Evolutionary conservation across 352 stramenopile genomes (phyloP), one percentile per base, ranked within the genome.

Genomic region (Phytophthora pisi): DNA sequence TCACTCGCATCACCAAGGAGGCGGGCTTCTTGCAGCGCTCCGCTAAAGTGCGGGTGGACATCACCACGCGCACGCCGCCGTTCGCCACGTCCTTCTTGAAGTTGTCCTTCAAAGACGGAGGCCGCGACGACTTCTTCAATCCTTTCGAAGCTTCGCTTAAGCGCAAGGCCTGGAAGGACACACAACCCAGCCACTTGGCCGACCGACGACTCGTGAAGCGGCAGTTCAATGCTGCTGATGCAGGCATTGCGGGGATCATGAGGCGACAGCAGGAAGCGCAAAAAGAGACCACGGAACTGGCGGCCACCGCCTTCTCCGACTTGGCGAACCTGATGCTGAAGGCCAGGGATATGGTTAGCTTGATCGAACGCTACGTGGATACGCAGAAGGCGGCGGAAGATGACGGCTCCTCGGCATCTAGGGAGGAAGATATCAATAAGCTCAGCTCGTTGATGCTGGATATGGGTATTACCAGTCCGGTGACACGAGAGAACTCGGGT

Each of bases 381-480:
- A 93, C 86, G 15, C 79, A 91, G 20, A 92, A 90, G 65, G 72
- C 76, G 9, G 68, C 71, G 3, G 74, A 90, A 26, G 63, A 63
- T 13, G 61, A 78, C 42, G 46, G 31, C 9, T 20, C 24, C n/a
- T 9, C 38, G n/a, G 56, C 61, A 31, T 62, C 72, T 28, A 74
- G 61, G 13, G 75, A 84, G 20, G 82, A 89, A 15, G 84, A 97
- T 26, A 81, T 88, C 23, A 91, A 78, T 31, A 87, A 93, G 45
- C 79, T 98, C 30, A 91, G 82, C 61, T 84, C 88, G 23, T 62
- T 97, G 40, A 93, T 98, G 79, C 75, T 97, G 18, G 89, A 98
- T 73, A 97, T 98, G 88, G 93, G 93, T 52, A 97, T 98, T 57
- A 93, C 85, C 42, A 98, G 91, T 70, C 92, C 92, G 0, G 93